Evolutionary conservation across 768 basidiomycete genomes (phyloP).

Genomic region (Podaxis carcinomalis): DNA sequence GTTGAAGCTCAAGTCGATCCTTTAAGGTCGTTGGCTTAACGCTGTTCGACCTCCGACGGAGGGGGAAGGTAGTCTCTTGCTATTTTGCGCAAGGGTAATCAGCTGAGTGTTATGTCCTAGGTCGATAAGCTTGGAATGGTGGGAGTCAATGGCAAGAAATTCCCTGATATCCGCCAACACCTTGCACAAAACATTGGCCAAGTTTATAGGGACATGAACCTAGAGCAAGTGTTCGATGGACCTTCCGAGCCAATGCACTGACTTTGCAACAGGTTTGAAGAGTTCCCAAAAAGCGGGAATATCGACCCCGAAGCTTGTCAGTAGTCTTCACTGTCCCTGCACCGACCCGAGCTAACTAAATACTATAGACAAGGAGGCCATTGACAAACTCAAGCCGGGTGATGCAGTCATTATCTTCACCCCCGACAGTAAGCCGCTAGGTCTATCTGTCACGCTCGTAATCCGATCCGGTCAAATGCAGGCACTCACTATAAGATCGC

Average conservation of each 20-base stretch:
- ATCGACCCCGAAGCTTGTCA: slow-evolving; percentile 79
- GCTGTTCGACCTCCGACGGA: slow-evolving; percentile 82
- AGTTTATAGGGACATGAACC: slow-evolving; percentile 86
- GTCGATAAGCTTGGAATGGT: slow-evolving; percentile 80
- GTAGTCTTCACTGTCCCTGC: slow-evolving; percentile 21
- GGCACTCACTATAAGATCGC: slow-evolving; percentile 85
- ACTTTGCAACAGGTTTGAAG: slow-evolving; percentile 55
- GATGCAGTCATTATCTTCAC: slow-evolving; percentile 94
- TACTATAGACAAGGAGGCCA: slow-evolving; percentile 71
- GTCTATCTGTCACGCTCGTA: neutral
- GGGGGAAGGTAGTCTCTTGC: slow-evolving; percentile 55
- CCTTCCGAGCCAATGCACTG: neutral
- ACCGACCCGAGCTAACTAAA: neutral
- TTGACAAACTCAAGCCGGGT: slow-evolving; percentile 71
- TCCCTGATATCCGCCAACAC: slow-evolving; percentile 80
- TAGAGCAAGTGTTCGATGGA: slow-evolving; percentile 26
- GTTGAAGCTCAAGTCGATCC: neutral
- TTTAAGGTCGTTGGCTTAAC: slow-evolving; percentile 82
- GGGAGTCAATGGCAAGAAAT: slow-evolving; percentile 84
- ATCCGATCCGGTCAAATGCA: slow-evolving; percentile 21
- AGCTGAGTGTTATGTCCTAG: slow-evolving; percentile 27
- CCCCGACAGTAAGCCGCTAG: slow-evolving; percentile 63
- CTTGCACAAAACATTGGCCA: slow-evolving; percentile 77
- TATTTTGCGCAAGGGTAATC: neutral
- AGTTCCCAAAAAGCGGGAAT: slow-evolving; percentile 67